phyloP scores from a whole-genome alignment of 768 basidiomycete genomes.

The Galerina marginata region DNA sequence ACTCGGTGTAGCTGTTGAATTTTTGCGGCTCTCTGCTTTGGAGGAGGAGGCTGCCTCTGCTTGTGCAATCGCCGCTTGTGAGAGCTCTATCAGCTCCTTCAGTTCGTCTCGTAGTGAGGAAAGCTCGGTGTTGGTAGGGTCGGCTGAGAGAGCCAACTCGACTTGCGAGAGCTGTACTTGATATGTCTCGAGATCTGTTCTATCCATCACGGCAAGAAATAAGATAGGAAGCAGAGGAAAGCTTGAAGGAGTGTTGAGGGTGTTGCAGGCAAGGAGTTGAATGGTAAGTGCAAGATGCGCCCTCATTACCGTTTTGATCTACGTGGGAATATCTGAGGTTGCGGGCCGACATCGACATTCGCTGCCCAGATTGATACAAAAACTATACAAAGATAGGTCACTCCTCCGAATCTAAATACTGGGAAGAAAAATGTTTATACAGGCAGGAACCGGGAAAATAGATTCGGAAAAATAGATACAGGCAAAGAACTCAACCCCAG shows the following conservation, averaged over 20 bases:
- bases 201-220: conserved; percentile 49
- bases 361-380: neutral
- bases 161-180: conserved; percentile 91
- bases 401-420: too few relatives aligned
- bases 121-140: conserved; percentile 78
- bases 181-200: conserved; percentile 85
- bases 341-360: neutral
- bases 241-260: conserved; percentile 1
- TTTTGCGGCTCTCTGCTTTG: conserved; percentile 65
- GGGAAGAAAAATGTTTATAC: too few relatives aligned
- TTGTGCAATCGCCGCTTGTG: conserved; percentile 73
- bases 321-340: conserved; percentile 3
- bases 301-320: conserved; percentile 1
- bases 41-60: conserved; percentile 66
- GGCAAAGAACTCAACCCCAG: conserved; percentile 51
- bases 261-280: neutral
- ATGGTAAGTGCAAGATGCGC: neutral
- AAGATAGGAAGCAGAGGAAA: conserved; percentile 5
- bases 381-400: too few relatives aligned
- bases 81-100: conserved; percentile 82
- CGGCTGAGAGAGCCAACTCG: conserved; percentile 75
- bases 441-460: too few relatives aligned
- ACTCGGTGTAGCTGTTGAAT: conserved; percentile 51
- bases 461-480: too few relatives aligned
- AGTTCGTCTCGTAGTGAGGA: conserved; percentile 77